Percentiles rank a stretch among this genome's conserved stretches.
Evolutionary conservation across 2,329 filamentous ascomycete species (phyloP).

Genomic region (Didymella exigua): DNA sequence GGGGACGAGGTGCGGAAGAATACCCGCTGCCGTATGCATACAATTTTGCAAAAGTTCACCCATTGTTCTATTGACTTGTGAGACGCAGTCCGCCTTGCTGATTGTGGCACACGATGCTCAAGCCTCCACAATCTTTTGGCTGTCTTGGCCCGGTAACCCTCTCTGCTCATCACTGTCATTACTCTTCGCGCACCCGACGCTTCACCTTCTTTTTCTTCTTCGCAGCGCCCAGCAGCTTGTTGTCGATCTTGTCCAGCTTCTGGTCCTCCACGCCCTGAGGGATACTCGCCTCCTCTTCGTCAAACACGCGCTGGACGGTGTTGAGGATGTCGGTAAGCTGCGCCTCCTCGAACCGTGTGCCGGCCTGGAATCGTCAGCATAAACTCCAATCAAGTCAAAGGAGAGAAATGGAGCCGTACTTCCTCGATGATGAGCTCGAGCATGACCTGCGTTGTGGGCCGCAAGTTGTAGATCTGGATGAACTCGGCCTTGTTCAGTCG

Average conservation of each 20-base stretch:
- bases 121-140: not conserved
- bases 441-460: conserved; percentile 38
- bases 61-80: not conserved
- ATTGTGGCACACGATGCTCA: too few relatives aligned
- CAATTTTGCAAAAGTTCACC: conserved; percentile 16
- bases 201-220: conserved; percentile 32
- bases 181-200: conserved; percentile 3
- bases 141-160: not conserved
- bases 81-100: too few relatives aligned
- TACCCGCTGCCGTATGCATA: conserved; percentile 19
- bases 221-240: conserved; percentile 37
- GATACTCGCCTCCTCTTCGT: conserved; percentile 39
- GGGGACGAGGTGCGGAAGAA: conserved; percentile 9
- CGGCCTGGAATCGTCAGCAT: conserved; percentile 23
- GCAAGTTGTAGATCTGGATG: conserved; percentile 46
- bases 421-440: conserved; percentile 47
- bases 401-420: conserved; percentile 21
- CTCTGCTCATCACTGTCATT: not conserved
- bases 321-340: conserved; percentile 39
- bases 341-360: conserved; percentile 37
- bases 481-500: conserved; percentile 47
- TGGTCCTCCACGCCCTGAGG: conserved; percentile 34
- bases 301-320: conserved; percentile 35
- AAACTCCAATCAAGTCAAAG: not conserved
- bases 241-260: conserved; percentile 36